Base-by-base conservation (phyloP, 768 basidiomycete genomes). In the Leccinum disarticulatum region DNA sequence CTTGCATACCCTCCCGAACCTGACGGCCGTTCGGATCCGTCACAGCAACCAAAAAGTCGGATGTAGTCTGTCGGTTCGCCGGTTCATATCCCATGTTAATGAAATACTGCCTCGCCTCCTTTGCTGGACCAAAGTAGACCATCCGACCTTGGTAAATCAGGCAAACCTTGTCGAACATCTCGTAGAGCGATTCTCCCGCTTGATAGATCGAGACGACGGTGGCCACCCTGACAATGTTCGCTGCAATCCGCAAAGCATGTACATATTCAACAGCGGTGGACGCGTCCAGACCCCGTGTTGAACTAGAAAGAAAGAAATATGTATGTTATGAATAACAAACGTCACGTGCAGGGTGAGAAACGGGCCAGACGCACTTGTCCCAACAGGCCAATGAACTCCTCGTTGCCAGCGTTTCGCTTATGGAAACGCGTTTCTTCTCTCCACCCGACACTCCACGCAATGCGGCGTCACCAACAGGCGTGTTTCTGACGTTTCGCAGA, bases 191-290 rank as follows among this genome's bases (percentile, higher is more conserved):
- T 70, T 93, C 90, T 53, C 87, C 86, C 4, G 92, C 92, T 71
- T 94, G 92, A 73, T 95, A 94, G 43, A 95, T 85, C 2, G 90
- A 88, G 22, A 93, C 89, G 56, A 94, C 83, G 1, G 88, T 92
- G 3, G 87, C 69, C 36, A 74, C 56, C 27, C 74, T 71, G 60
- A 76, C 72, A 13, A 82, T 73, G 66, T 90, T 85, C 1, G 90
- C 90, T 1, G 83, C 79, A 41, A 87, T 83, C 9, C 89, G 82
- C 17, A 92, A 74, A 0, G 87, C 86, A 49, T 83, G 85, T 35
- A 86, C 85, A 63, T 87, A 91, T 68, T 92, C 89, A 33, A 87
- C 73, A 11, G 90, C 90, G 3, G 89, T 91, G 13, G 84, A 86
- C 0, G 88, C 78, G 60, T 87, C 87, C 38, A 87, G 76, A 7